Evolutionary conservation across 192 early-diverging fungal genomes (phyloP), one percentile per base, ranked within the genome.

Genomic region (Gryganskiella cystojenkinii): DNA sequence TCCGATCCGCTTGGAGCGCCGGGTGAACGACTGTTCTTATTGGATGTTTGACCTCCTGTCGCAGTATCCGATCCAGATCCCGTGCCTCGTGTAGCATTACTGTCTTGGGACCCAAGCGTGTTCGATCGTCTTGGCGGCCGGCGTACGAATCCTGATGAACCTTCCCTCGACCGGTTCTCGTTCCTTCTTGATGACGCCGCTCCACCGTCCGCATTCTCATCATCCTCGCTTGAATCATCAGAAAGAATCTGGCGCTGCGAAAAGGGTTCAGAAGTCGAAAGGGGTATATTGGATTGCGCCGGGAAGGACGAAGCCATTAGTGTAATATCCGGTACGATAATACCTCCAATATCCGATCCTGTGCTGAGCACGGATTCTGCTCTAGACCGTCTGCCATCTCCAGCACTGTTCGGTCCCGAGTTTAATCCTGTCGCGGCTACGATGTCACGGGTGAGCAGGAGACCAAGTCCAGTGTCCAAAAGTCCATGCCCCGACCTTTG

Each of bases 261-360:
- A 34, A 56, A 20, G 9, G 65, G 59, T 20, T 76, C 71, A 1
- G 71, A 75, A 0, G 63, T 67, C 15, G 63, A 66, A 3, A 75
- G 58, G 9, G 57, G 64, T 1, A 68, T 56, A 0, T 30, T 13
- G 10, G 64, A 24, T 22, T 67, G 72, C 3, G 34, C 42, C 3
- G 74, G 66, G 42, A 78, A 64, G 31, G 74, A 78, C 3, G 74
- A 68, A 11, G 66, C 58, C 56, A 78, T 17, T 3, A 78, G 74
- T 6, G 65, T 78, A 19, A 78, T 78, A 10, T 78, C 66, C 11
- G 74, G 74, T 0, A 78, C 74, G 19, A 69, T 60, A 2, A 78
- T n/a, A 3, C 67, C 74, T 53, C 74, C 74, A 47, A 78, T 60
- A 46, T 78, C 74, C 2, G 74, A 78, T 15, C 74, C 74, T 28